Conservation (phyloP, 495 filamentous ascomycete genomes). For the Penicillium salamii region DNA sequence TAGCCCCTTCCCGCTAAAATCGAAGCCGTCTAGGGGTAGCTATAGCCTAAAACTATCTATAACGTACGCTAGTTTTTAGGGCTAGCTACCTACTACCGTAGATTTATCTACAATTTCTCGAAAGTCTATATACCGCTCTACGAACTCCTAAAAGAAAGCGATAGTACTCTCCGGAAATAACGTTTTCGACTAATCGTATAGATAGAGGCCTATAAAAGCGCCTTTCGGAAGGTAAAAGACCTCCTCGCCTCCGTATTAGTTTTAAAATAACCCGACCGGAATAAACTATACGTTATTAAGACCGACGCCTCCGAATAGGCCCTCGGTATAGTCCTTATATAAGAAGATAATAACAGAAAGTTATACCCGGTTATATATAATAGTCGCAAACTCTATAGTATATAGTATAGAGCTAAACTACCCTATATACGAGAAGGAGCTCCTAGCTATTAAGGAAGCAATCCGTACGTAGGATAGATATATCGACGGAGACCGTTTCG, state of each 20-base stretch:
- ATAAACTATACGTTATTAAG: background rate
- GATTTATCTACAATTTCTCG: background rate
- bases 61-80: background rate
- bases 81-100: background rate
- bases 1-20: background rate
- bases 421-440: background rate
- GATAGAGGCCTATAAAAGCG: background rate
- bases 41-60: background rate
- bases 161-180: background rate
- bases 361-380: background rate
- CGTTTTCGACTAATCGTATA: background rate
- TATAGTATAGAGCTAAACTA: background rate
- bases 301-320: background rate
- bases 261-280: background rate
- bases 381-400: background rate
- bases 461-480: background rate
- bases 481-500: background rate
- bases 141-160: background rate
- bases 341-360: background rate
- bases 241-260: background rate
- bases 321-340: background rate
- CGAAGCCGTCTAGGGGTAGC: background rate
- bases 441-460: background rate
- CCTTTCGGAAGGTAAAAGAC: background rate
- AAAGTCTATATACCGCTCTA: background rate